Evolutionary conservation across 140 eudicot genomes (phyloP).

Genomic region (Anethum foeniculum): DNA sequence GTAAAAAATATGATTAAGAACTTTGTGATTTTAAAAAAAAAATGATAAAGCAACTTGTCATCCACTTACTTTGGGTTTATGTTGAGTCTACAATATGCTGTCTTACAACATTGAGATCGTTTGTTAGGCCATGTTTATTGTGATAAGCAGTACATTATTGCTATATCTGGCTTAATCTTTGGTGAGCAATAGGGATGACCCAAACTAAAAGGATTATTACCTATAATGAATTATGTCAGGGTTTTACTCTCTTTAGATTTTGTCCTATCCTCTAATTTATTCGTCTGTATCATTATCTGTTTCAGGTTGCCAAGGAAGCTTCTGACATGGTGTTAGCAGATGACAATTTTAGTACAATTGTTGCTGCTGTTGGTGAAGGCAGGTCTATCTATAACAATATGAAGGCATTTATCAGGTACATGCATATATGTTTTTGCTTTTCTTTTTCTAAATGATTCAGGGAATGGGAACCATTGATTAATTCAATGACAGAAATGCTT

Average conservation of each 20-base stretch:
- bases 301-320: constrained; percentile 96
- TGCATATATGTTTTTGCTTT: constrained; percentile 10
- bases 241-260: neutral
- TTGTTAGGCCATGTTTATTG: neutral
- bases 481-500: neutral
- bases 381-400: constrained; percentile 80
- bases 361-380: constrained; percentile 88
- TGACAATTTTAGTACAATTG: constrained; percentile 83
- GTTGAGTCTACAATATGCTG: neutral
- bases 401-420: constrained; percentile 81
- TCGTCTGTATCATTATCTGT: neutral
- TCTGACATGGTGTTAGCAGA: constrained; percentile 92
- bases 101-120: neutral
- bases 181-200: neutral
- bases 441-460: neutral
- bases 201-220: neutral
- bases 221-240: neutral
- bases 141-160: neutral
- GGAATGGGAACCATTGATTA: neutral
- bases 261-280: neutral
- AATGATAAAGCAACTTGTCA: neutral
- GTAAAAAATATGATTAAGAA: too few species aligned
- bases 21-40: neutral
- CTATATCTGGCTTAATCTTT: neutral
- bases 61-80: neutral